Percentiles rank a stretch among this genome's conserved stretches.
Evolutionary conservation across 2,329 filamentous ascomycete species (phyloP).

Genomic region (Aspergillus fructus): DNA sequence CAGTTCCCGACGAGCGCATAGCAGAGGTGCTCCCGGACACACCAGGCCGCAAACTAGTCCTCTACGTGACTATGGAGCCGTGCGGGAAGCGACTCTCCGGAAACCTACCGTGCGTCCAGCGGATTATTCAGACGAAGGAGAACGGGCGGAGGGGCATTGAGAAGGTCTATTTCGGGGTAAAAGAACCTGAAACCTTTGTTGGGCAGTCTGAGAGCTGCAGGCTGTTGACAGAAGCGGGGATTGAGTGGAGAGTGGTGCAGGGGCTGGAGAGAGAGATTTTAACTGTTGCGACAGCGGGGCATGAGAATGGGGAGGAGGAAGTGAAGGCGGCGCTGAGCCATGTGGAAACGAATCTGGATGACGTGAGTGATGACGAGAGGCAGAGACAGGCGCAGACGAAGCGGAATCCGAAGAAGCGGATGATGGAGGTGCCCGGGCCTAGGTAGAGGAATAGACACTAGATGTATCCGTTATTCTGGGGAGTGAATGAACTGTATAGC

Average conservation of each 20-base stretch:
- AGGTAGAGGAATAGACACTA: not conserved
- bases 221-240: slow-evolving; percentile 69
- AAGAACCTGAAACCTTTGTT: slow-evolving; percentile 89
- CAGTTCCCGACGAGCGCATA: slow-evolving; percentile 35
- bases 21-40: slow-evolving; percentile 42
- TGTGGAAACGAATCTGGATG: slow-evolving; percentile 36
- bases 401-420: slow-evolving; percentile 48
- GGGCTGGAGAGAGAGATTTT: slow-evolving; percentile 82
- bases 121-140: slow-evolving; percentile 61
- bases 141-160: slow-evolving; percentile 61
- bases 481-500: not conserved
- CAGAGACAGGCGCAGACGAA: slow-evolving; percentile 37
- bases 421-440: slow-evolving; percentile 38
- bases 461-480: too few species aligned
- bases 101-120: slow-evolving; percentile 64
- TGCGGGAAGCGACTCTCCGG: slow-evolving; percentile 48
- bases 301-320: slow-evolving; percentile 48
- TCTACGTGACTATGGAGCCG: slow-evolving; percentile 87
- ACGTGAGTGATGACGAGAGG: slow-evolving; percentile 40
- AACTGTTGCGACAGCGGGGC: slow-evolving; percentile 78
- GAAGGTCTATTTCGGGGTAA: slow-evolving; percentile 82
- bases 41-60: slow-evolving; percentile 50
- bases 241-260: slow-evolving; percentile 69
- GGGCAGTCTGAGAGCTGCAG: slow-evolving; percentile 72
- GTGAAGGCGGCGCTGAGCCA: slow-evolving; percentile 26